Conservation (phyloP, 768 basidiomycete species). For the Kwoniella heveanensis region DNA sequence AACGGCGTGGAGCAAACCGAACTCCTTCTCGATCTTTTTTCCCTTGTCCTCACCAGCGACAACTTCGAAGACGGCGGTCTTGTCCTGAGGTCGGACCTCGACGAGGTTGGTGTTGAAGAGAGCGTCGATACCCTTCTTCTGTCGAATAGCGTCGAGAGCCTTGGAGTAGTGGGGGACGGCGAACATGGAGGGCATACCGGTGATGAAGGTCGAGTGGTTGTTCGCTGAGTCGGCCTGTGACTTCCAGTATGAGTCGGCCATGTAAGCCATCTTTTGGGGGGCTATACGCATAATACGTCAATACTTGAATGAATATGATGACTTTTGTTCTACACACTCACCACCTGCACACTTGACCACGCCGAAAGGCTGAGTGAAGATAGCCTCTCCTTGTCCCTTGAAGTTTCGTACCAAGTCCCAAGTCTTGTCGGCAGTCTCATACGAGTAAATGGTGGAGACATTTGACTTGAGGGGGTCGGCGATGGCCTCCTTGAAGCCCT, state of each 20-base stretch:
- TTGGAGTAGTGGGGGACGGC: constrained; percentile 94
- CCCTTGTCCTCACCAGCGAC: constrained; percentile 64
- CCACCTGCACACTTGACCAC: constrained; percentile 82
- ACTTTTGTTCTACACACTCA: too few species aligned
- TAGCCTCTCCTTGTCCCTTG: constrained; percentile 70
- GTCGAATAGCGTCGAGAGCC: constrained; percentile 73
- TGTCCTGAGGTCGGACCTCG: constrained; percentile 69
- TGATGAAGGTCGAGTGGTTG: constrained; percentile 74
- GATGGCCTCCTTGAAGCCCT: constrained; percentile 71
- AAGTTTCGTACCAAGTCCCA: constrained; percentile 80
- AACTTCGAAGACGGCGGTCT: constrained; percentile 81
- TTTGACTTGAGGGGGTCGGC: constrained; percentile 69
- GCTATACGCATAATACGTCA: constrained; percentile 13
- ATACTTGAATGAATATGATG: too few species aligned
- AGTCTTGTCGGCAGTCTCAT: constrained; percentile 83
- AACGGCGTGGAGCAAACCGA: constrained; percentile 78
- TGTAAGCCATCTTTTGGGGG: constrained; percentile 51
- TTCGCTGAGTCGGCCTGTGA: constrained; percentile 21
- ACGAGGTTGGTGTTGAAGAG: constrained; percentile 81
- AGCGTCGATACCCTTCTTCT: constrained; percentile 77
- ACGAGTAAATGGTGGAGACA: constrained; percentile 90
- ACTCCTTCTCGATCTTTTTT: constrained; percentile 67
- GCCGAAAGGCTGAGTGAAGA: constrained; percentile 94
- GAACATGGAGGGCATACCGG: constrained; percentile 95
- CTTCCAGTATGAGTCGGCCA: constrained; percentile 68